These are phyloP conservation scores for Ceratocystis lukuohia DNA, from an alignment of 2,329 filamentous ascomycete genomes.

Conservation along the genomic window DNA sequence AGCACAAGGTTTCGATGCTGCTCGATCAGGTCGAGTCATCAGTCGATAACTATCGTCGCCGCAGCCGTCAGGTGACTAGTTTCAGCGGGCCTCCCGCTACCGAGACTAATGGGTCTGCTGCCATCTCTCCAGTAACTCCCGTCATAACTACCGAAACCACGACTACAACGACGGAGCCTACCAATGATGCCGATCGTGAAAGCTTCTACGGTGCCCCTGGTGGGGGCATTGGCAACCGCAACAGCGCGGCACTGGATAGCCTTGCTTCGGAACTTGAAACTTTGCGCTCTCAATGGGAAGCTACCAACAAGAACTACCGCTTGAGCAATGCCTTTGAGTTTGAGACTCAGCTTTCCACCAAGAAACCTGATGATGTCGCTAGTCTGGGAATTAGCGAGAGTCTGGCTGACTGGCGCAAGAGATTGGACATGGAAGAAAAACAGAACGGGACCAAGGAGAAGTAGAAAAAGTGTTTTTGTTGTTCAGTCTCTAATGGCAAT, in stretches of 20 bases:
- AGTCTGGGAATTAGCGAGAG: constrained; percentile 50
- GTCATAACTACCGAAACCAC: constrained; percentile 7
- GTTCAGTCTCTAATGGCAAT: background rate
- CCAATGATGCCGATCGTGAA: constrained; percentile 38
- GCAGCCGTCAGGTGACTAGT: constrained; percentile 44
- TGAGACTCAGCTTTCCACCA: constrained; percentile 36
- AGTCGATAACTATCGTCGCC: constrained; percentile 87
- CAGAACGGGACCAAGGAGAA: constrained; percentile 24
- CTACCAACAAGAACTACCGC: constrained; percentile 87
- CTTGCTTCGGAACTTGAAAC: constrained; percentile 86
- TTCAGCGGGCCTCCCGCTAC: constrained; percentile 17
- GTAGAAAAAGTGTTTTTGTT: background rate
- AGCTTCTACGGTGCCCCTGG: constrained; percentile 50
- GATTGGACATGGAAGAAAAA: constrained; percentile 46
- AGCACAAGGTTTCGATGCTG: constrained; percentile 82
- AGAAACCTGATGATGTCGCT: constrained; percentile 34
- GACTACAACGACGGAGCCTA: constrained; percentile 13
- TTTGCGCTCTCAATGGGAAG: constrained; percentile 84
- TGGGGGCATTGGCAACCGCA: constrained; percentile 37
- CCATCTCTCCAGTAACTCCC: constrained; percentile 18
- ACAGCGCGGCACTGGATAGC: constrained; percentile 66
- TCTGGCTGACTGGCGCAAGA: constrained; percentile 66
- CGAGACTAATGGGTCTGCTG: constrained; percentile 31
- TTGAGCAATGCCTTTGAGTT: constrained; percentile 84
- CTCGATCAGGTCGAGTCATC: constrained; percentile 89